Evolutionary conservation across 169 alveolate genomes (phyloP), one percentile per base, ranked within the genome.

Genomic region (Plasmodium gaboni): DNA sequence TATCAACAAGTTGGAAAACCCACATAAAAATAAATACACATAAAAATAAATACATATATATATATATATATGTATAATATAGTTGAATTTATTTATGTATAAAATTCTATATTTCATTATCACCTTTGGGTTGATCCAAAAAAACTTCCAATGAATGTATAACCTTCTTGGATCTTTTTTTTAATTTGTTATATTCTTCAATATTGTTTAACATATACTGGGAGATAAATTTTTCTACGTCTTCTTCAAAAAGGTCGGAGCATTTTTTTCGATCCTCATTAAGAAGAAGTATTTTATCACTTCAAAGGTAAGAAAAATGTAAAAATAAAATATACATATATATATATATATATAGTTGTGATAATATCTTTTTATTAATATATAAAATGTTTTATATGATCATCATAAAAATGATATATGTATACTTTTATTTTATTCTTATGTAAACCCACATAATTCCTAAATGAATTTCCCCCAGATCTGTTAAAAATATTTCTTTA

Each of bases 241-340:
- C 69, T 13, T 57, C 32, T 65, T 78, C 89, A 59, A 78, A 78
- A n/a, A 46, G 22, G 22, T 69, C 50, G 1, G 89, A 64, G 50
- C 70, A 78, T 65, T 78, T 50, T 48, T 57, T 78, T 53, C 89
- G 67, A 8, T 78, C 64, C 50, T 78, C 89, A 57, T 78, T 78
- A 24, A 78, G 32, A 38, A 28, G 67, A 53, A 78, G 78, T 28
- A 78, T 51, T 78, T 78, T 26, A 24, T 78, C 55, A 28, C 89
- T 78, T 44, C 22, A 42, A 17, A 48, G 1, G 4, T n/a, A 2
- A 50, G 86, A 15, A 19, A 51, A 6, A 13, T 8, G 10, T 7
- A 26, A 44, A 6, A 13, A 60, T 4, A 26, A 12, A 10, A 57
- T 2, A 8, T 60, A 59, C 17, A 5, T 22, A 44, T 67, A 67